Evolutionary conservation across 345 rosid species (phyloP).

Genomic region (Hypericum androsaemum): DNA sequence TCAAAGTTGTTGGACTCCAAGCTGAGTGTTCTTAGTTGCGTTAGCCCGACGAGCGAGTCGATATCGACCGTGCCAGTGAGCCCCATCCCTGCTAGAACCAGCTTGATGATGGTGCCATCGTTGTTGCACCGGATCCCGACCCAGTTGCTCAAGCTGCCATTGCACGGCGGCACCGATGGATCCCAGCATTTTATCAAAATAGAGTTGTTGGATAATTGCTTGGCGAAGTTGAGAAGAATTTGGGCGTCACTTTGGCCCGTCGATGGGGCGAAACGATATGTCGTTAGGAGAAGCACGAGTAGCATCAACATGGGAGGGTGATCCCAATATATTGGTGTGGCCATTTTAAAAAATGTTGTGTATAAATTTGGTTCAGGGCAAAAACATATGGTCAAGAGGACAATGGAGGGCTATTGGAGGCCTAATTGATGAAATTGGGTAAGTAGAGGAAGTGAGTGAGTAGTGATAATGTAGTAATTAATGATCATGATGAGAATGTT

Average conservation of each 20-base stretch:
- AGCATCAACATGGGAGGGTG: too few relatives aligned
- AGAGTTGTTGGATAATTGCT: conserved; percentile 27
- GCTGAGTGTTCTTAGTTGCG: conserved; percentile 39
- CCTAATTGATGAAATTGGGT: too few relatives aligned
- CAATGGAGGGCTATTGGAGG: too few relatives aligned
- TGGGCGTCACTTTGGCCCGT: conserved; percentile 15
- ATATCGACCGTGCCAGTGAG: conserved; percentile 42
- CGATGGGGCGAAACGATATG: background rate
- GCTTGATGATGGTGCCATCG: conserved; percentile 23
- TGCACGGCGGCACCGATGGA: conserved; percentile 27
- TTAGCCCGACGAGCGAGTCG: conserved; percentile 24
- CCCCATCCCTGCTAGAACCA: conserved; percentile 47
- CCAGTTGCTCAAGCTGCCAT: conserved; percentile 28
- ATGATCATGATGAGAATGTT: too few relatives aligned
- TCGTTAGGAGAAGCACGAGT: too few relatives aligned
- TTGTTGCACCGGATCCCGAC: conserved; percentile 42
- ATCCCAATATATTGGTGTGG: too few relatives aligned
- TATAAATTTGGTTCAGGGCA: too few relatives aligned
- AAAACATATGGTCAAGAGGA: too few relatives aligned
- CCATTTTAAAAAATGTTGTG: too few relatives aligned
- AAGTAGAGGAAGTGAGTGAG: too few relatives aligned
- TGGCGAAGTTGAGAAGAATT: conserved; percentile 43
- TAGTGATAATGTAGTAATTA: too few relatives aligned
- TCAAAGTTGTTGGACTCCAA: conserved; percentile 49
- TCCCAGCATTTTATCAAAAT: conserved; percentile 32